Percentiles rank a stretch among this genome's conserved stretches.
phyloP scores from a whole-genome alignment of 768 basidiomycete genomes.

The Collybiopsis luxurians region DNA sequence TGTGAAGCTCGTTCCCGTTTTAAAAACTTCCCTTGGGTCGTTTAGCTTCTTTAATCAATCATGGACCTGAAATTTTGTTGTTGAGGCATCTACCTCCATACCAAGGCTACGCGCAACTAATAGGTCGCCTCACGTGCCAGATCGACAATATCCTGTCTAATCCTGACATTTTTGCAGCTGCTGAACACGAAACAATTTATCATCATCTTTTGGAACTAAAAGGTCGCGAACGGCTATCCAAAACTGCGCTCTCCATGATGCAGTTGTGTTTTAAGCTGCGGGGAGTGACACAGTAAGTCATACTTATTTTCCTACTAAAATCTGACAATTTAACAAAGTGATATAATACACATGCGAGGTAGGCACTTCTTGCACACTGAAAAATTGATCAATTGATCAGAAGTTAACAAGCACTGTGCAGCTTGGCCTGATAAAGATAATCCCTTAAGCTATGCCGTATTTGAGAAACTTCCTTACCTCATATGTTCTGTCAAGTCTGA shows the following conservation, averaged over 20 bases:
- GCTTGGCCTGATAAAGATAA: slow-evolving; percentile 35
- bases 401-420: slow-evolving; percentile 25
- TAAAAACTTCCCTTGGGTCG: slow-evolving; percentile 1
- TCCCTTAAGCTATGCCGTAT: slow-evolving; percentile 21
- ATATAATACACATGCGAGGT: slow-evolving; percentile 15
- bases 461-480: slow-evolving; percentile 37
- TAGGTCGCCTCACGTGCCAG: not conserved
- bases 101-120: not conserved
- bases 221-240: not conserved
- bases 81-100: not conserved
- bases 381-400: slow-evolving; percentile 14
- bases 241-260: slow-evolving; percentile 2
- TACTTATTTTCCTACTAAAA: no score
- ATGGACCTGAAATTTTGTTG: not conserved
- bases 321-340: no score
- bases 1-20: not conserved
- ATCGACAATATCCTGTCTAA: slow-evolving; percentile 1
- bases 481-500: slow-evolving; percentile 18
- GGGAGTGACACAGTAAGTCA: slow-evolving; percentile 25
- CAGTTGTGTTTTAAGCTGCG: not conserved
- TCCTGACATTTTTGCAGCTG: not conserved
- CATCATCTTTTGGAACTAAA: slow-evolving; percentile 6
- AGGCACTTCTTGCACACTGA: slow-evolving; percentile 24
- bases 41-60: not conserved
- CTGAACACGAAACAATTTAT: slow-evolving; percentile 8